Base-by-base conservation (phyloP, 345 rosid genomes). In the Heritiera littoralis region DNA sequence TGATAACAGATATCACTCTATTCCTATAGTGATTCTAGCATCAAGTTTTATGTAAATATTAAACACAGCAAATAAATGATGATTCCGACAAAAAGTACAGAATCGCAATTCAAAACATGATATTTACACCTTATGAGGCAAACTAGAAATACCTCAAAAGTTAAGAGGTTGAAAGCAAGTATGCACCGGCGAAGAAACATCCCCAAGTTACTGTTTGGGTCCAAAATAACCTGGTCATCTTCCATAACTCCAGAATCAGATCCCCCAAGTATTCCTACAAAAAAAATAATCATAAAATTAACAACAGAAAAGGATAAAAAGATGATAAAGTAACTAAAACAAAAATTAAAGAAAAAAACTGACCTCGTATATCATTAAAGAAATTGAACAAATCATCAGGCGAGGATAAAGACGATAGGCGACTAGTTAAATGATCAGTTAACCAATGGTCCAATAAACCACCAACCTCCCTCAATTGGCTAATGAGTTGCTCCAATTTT, bases 171-270 rank as follows among this genome's bases (percentile, higher is more conserved):
- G 82, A 94, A 94, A 74, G 98, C 89, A 80, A 94, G 91, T 66
- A 94, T 72, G 83, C 98, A 92, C 28, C 93, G 99, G 15, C 98
- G 97, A 58, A 94, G 87, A 88, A 91, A 96, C 89, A 92, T 84
- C 79, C 98, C 99, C 79, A 96, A 84, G 77, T 78, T 88, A 85
- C 98, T 91, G 74, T 80, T 96, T 4, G 95, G 93, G 70, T 96
- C 99, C 91, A 96, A 86, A 76, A 90, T 83, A 78, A 89, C 88
- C 82, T 94, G 98, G 70, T 87, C 97, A 75, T 91, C 98, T 66
- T 92, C 97, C 66, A 89, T 79, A 38, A 81, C 82, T 65, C 87
- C 93, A 14, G 91, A 84, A 80, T 94, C 97, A 81, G 86, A 84
- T 72, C 90, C 93, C 52, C 88, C 92, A 78, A 96, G 91, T 66